phyloP scores from a whole-genome alignment of 176 grass and related monocot genomes.

The Triticum monococcum region DNA sequence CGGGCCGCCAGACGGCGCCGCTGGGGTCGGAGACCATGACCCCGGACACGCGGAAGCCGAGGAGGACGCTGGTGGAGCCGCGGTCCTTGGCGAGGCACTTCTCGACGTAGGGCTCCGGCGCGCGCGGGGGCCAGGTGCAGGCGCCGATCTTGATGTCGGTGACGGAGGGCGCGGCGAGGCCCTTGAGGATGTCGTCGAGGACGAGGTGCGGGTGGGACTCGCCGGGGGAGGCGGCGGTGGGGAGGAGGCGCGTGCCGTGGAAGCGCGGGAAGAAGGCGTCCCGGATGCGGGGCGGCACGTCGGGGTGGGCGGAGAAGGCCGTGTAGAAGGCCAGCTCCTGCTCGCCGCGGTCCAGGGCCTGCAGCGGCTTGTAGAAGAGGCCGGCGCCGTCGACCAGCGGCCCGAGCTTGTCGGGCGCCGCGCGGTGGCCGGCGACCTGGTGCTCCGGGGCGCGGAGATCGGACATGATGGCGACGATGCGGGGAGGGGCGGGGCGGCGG shows the following conservation, averaged over 20 bases:
- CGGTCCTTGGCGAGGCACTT: constrained; percentile 85
- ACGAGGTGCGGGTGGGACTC: constrained; percentile 54
- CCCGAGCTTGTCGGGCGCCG: constrained; percentile 23
- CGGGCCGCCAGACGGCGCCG: constrained; percentile 44
- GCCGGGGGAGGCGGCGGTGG: constrained; percentile 31
- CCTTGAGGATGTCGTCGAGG: constrained; percentile 68
- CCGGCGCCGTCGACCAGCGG: constrained; percentile 64
- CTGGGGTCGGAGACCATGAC: constrained; percentile 34
- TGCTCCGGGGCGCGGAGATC: constrained; percentile 70
- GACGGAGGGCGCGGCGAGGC: constrained; percentile 49
- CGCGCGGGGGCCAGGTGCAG: constrained; percentile 51
- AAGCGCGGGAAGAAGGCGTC: constrained; percentile 67
- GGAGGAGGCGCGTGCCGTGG: constrained; percentile 59
- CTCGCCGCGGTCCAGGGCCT: constrained; percentile 50
- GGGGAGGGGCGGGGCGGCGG: background rate
- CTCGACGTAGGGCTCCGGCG: constrained; percentile 53
- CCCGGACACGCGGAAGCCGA: constrained; percentile 75
- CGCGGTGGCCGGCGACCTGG: constrained; percentile 73
- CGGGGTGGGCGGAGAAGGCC: constrained; percentile 45
- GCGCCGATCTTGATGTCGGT: constrained; percentile 91
- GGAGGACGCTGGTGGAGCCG: constrained; percentile 46
- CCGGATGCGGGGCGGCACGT: constrained; percentile 38
- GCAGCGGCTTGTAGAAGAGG: constrained; percentile 82
- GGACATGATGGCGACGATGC: constrained; percentile 13
- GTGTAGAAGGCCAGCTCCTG: constrained; percentile 71